Evolutionary conservation across 441 rosid species (phyloP), one percentile per base, ranked within the genome.

Genomic region (Manihot esculenta): DNA sequence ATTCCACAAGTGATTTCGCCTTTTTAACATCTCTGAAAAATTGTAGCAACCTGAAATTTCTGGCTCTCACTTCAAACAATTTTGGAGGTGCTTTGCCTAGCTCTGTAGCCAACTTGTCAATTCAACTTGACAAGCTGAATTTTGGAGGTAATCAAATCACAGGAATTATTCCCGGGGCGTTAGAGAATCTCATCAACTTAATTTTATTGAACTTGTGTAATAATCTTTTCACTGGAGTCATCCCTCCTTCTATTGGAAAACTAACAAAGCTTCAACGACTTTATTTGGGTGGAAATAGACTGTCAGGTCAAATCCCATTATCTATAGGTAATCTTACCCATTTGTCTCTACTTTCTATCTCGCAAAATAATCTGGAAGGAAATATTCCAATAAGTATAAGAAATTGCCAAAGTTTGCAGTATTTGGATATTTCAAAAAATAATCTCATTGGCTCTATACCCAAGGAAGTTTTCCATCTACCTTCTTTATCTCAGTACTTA

Each of bases 261-360:
- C 15, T 69, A 7, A 12, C 6, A 18, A 27, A 18, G 30, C 49
- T 57, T 33, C 64, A 45, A 47, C 17, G 0, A 1, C 0, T 69
- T 35, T 0, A 0, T n/a, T 2, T 57, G 13, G 6, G 3, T 2
- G 18, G 10, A 4, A 69, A 69, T 14, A 24, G 15, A 57, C 44
- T 69, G 2, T 57, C 64, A 0, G 56, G 72, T 55, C 51, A 7
- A 1, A 69, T 69, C n/a, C 83, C 85, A 17, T 27, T 77, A 9
- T 72, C 82, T 10, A 67, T 83, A 18, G 85, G 83, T 26, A 63
- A 69, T 27, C 65, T 69, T 21, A 45, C 33, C 48, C 15, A 33
- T 3, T 1, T 69, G 5, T 18, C 2, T 59, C 1, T 0, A 9
- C 45, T 72, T 8, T 1, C 0, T 5, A 5, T 68, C 35, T 3